Evolutionary conservation across 1,284 basidiomycete genomes (phyloP).

Genomic region (Golubevia sp.): DNA sequence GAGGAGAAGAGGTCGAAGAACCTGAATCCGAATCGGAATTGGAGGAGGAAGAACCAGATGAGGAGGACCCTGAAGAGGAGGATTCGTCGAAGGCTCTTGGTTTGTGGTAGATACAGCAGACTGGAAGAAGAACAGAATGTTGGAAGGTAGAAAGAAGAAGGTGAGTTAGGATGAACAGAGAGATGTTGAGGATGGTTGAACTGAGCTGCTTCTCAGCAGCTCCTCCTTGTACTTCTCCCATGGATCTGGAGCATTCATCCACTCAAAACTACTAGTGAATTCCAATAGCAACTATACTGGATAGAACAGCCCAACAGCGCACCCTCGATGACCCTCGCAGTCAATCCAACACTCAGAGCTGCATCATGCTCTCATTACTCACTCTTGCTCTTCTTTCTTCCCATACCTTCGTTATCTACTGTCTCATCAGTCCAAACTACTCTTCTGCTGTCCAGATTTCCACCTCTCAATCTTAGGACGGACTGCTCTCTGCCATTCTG

Average conservation of each 20-base stretch:
- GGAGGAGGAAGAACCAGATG: slow-evolving; percentile 3
- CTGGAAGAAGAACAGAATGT: slow-evolving; percentile 6
- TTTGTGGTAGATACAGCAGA: slow-evolving; percentile 59
- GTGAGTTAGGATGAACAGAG: neutral
- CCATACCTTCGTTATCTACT: slow-evolving; percentile 49
- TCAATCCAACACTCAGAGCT: neutral
- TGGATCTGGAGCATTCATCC: too few relatives aligned
- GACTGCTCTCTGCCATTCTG: neutral
- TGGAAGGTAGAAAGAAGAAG: neutral
- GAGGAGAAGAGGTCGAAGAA: slow-evolving; percentile 3
- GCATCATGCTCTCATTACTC: slow-evolving; percentile 7
- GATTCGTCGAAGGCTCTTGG: slow-evolving; percentile 51
- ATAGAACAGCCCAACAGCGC: too few relatives aligned
- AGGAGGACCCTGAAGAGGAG: slow-evolving; percentile 17
- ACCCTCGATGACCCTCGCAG: neutral
- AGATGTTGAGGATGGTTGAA: too few relatives aligned
- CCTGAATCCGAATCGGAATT: slow-evolving; percentile 1
- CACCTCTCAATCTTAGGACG: neutral
- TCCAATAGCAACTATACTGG: too few relatives aligned
- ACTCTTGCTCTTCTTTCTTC: slow-evolving; percentile 53
- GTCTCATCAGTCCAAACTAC: slow-evolving; percentile 52
- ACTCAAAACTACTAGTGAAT: too few relatives aligned
- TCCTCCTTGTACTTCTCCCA: too few relatives aligned
- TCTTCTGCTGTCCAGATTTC: slow-evolving; percentile 2
- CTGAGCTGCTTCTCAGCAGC: too few relatives aligned